These are phyloP conservation scores for Cryphonectria japonica DNA, from an alignment of 2,329 filamentous ascomycete species.

Conservation along the genomic window DNA sequence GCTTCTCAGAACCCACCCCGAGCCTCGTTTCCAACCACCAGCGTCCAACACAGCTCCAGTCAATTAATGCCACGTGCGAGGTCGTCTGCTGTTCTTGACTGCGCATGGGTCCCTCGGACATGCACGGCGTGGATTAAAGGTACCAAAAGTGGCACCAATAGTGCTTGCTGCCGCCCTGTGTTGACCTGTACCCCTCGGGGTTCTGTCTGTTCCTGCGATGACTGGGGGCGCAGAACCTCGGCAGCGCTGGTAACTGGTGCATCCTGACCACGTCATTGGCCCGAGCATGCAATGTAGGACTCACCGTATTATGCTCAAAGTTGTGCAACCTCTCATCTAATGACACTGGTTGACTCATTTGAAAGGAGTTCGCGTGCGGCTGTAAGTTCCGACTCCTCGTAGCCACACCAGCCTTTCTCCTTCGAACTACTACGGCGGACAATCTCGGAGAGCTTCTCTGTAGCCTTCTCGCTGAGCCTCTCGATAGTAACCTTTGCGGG, in stretches of 20 bases:
- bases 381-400: slow-evolving; percentile 70
- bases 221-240: slow-evolving; percentile 13
- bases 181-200: slow-evolving; percentile 8
- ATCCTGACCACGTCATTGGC: slow-evolving; percentile 34
- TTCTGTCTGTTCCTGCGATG: slow-evolving; percentile 17
- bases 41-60: slow-evolving; percentile 25
- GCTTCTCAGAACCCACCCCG: not conserved
- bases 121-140: slow-evolving; percentile 32
- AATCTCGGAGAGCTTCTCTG: slow-evolving; percentile 76
- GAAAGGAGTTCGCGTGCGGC: slow-evolving; percentile 71
- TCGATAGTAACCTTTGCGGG: slow-evolving; percentile 64
- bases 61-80: slow-evolving; percentile 46
- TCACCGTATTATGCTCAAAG: not conserved
- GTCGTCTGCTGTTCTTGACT: slow-evolving; percentile 36
- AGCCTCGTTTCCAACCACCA: slow-evolving; percentile 4
- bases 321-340: slow-evolving; percentile 44
- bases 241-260: not conserved
- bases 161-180: slow-evolving; percentile 7
- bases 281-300: not conserved
- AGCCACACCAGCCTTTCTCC: slow-evolving; percentile 73
- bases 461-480: slow-evolving; percentile 73
- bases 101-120: slow-evolving; percentile 41
- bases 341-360: slow-evolving; percentile 49
- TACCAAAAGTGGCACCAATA: slow-evolving; percentile 41
- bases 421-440: slow-evolving; percentile 64